Evolutionary conservation across 164 flowering plant genomes (phyloP), one percentile per base, ranked within the genome.

Genomic region (Dillenia turbinata): DNA sequence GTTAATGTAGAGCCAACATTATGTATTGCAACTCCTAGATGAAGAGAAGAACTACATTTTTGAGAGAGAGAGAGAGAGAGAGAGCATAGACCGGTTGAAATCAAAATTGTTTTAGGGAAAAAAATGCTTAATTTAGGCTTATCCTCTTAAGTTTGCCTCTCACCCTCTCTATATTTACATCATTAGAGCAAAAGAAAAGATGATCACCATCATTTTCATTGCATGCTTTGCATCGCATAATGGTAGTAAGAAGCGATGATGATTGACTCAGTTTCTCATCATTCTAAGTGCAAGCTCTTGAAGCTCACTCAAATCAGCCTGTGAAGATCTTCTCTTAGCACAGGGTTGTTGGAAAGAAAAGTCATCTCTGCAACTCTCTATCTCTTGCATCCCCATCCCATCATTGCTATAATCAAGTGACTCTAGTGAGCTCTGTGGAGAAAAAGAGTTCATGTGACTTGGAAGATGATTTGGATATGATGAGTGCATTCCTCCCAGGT

Each of bases 231-330:
- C 40, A 33, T 33, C 40, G 6, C 40, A 33, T 33, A 33, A 33
- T 33, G 6, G 40, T 33, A 33, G 40, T 12, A 16, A 56, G 12
- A 7, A 58, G 48, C 40, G 33, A 11, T 12, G 50, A 16, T 49
- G 14, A 12, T 52, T n/a, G 19, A 49, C n/a, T 75, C 47, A 85
- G 66, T 84, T 75, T 61, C 81, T 86, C 90, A 86, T 90, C 94
- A 87, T 87, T 67, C 94, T 76, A 70, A 83, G 69, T 44, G 92
- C 97, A 59, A 90, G 66, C 50, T 74, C 88, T 74, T 87, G 90
- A 71, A 90, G 93, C 73, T 90, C 97, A 54, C 87, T 78, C 78
- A 84, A 74, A 51, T 89, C 86, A 57, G 64, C 69, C 43, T 58
- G 70, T 10, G 71, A 67, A n/a, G 81, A 61, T 62, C 76, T 82